phyloP scores from a whole-genome alignment of 202 grass and related monocot species.

The Eragrostis tef region DNA sequence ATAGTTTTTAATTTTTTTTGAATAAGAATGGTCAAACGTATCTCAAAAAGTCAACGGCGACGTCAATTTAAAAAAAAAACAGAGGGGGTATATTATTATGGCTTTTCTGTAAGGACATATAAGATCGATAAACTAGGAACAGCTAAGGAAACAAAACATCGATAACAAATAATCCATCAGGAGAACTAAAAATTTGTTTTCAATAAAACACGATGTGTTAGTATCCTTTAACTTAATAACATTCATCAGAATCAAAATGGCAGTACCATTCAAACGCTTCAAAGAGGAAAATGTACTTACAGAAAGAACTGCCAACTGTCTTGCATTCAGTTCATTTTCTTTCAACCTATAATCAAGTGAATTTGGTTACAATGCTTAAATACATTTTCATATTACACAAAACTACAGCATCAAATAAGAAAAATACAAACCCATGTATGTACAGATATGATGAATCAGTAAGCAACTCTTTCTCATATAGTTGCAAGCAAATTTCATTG shows the following conservation, averaged over 20 bases:
- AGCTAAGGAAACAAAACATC: slow-evolving; percentile 17
- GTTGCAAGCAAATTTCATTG: slow-evolving; percentile 80
- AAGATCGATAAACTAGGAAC: slow-evolving; percentile 29
- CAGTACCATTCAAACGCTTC: slow-evolving; percentile 23
- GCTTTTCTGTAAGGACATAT: slow-evolving; percentile 5
- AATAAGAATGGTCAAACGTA: too few species aligned
- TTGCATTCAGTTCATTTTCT: slow-evolving; percentile 66
- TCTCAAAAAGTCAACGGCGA: too few species aligned
- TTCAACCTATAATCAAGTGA: slow-evolving; percentile 64
- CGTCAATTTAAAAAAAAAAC: too few species aligned
- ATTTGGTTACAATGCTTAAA: slow-evolving; percentile 25
- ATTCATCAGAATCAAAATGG: slow-evolving; percentile 1
- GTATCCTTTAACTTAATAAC: slow-evolving; percentile 17
- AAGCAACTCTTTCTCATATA: slow-evolving; percentile 93
- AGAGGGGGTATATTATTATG: background rate
- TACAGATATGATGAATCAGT: slow-evolving; percentile 88
- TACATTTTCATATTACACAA: slow-evolving; percentile 20
- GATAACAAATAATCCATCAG: slow-evolving; percentile 23
- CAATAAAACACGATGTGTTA: slow-evolving; percentile 1
- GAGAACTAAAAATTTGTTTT: slow-evolving; percentile 35
- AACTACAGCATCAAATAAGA: slow-evolving; percentile 20
- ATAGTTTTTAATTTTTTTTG: too few species aligned
- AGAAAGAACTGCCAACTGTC: slow-evolving; percentile 67
- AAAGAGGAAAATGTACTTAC: slow-evolving; percentile 60
- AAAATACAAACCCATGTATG: slow-evolving; percentile 83